Conservation (phyloP, 139 green algal genomes). For the Chlamydomonas schloesseri region DNA sequence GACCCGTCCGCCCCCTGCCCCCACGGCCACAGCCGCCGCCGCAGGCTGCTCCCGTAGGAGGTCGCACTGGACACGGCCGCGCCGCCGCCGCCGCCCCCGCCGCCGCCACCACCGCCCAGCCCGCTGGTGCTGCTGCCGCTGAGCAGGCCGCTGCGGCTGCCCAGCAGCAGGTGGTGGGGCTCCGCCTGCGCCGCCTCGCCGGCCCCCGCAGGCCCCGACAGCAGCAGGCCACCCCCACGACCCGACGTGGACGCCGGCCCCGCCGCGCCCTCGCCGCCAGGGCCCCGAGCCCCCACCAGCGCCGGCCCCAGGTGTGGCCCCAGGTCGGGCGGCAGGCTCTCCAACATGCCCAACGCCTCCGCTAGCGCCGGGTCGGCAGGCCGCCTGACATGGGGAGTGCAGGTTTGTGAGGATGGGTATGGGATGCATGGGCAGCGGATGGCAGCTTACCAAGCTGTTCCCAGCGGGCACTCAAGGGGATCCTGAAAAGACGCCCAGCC, state of each 20-base stretch:
- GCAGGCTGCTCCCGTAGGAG: constrained; percentile 27
- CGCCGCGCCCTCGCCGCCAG: background rate
- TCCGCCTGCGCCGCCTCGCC: too few species aligned
- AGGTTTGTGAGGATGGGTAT: too few species aligned
- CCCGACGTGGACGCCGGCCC: background rate
- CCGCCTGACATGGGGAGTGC: too few species aligned
- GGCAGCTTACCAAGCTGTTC: too few species aligned
- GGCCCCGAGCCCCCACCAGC: background rate
- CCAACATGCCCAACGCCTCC: constrained; percentile 24
- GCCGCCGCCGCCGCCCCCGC: background rate
- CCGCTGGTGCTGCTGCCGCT: background rate
- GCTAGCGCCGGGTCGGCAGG: background rate
- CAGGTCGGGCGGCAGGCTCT: constrained; percentile 1
- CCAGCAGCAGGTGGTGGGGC: too few species aligned
- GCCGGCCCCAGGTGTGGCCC: too few species aligned
- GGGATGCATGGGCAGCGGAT: too few species aligned
- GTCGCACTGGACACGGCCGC: background rate
- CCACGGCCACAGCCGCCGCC: constrained; percentile 44
- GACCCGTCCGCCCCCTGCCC: background rate
- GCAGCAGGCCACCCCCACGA: too few species aligned
- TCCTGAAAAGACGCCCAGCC: too few species aligned
- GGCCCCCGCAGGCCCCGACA: too few species aligned
- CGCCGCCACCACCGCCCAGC: background rate
- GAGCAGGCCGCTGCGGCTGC: too few species aligned
- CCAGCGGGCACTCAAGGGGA: too few species aligned